Base-by-base conservation (phyloP, 805 yeast genomes). In the Wickerhamiella vanderwaltii region DNA sequence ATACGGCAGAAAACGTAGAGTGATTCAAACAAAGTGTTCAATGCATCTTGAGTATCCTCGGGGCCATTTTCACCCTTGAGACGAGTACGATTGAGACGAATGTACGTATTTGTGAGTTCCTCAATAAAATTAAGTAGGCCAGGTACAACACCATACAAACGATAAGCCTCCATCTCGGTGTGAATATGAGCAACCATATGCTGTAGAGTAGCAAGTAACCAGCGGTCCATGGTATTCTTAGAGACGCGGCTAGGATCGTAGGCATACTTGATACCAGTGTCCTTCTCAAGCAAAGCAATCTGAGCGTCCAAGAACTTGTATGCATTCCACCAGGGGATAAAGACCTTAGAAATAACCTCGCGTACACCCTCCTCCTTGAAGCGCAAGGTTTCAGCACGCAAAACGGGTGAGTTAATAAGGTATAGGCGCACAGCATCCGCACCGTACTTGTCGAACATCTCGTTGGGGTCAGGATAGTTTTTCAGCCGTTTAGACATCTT, bases 291-390 rank as follows among this genome's bases (percentile, higher is more conserved):
- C 42, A 91, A 65, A 19, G 84, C 82, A 51, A 87, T 81, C 56
- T 93, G 94, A 52, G 91, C 96, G 57, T 87, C 94, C 69, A 87
- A 79, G 69, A 91, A 91, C 64, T 88, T 91, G 73, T 70, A 88
- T 23, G 96, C 83, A 69, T 91, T 91, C 86, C 88, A 91, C 98
- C 97, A 93, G 55, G 99, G 99, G 56, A 91, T 71, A 57, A 88
- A 67, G 33, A 91, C 98, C 65, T 87, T 84, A 25, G 96, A 80
- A 31, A 91, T 93, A 58, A 91, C 94, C 65, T 91, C 99, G 58
- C 86, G 85, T 31, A 91, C 98, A 67, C 99, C 99, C 60, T 88
- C 97, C 67, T 91, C 99, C 65, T 86, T 87, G 72, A 91, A 91
- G 59, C 86, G 83, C 71, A 91, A 73, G 39, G 95, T 77, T 67